A percentile compares a stretch with the other conserved stretches of the same genome.
Conservation (phyloP, 345 rosid species). For the Eucalyptus camaldulensis region DNA sequence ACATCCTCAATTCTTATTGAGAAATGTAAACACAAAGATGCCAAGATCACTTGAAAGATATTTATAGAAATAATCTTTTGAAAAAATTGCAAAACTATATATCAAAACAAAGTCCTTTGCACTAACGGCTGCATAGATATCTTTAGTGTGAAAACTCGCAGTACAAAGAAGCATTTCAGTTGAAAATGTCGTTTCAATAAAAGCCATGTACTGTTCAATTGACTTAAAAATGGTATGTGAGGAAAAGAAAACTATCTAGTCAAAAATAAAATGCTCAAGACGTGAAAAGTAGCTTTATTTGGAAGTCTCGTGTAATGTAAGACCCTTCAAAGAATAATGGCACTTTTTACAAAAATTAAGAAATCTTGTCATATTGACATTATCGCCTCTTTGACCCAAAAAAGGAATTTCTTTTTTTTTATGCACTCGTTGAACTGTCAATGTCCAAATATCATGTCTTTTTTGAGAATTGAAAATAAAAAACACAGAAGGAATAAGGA, state of each 20-base stretch:
- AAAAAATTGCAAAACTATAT: neutral
- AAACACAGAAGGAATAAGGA: neutral
- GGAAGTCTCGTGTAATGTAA: neutral
- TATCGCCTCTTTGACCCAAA: neutral
- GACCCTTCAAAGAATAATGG: neutral
- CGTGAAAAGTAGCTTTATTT: neutral
- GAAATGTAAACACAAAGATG: neutral
- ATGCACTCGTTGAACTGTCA: neutral
- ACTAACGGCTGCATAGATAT: neutral
- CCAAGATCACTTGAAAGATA: neutral
- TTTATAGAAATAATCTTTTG: neutral
- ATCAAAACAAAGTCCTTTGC: neutral
- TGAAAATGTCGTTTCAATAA: neutral
- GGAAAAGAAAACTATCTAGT: neutral
- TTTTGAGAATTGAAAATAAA: neutral
- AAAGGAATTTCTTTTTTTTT: neutral
- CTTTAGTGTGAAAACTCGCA: neutral
- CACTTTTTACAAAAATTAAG: neutral
- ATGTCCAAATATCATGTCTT: neutral
- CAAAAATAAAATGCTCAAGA: neutral
- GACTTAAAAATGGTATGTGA: neutral
- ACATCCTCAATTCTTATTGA: neutral
- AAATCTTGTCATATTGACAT: neutral
- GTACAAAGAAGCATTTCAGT: neutral
- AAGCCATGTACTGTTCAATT: neutral